Evolutionary conservation across 805 yeast species (phyloP), one percentile per base, ranked within the genome.

Genomic region (Yarrowia divulgata): DNA sequence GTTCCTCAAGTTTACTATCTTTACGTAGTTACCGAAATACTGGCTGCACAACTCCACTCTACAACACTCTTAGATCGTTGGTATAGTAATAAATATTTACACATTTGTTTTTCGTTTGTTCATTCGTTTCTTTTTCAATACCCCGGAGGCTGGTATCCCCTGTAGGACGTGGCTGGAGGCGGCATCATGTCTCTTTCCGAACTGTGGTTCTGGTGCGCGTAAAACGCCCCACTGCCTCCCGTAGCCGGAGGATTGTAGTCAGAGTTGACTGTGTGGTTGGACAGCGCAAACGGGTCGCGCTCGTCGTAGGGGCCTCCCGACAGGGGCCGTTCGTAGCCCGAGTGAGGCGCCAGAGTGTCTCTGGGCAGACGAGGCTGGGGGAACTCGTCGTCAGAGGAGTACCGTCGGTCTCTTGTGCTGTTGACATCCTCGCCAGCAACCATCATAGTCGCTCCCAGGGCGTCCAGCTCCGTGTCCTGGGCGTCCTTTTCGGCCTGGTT

Each of bases 381-480:
- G 55, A 63, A 63, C 32, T 48, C 68, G 35, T 63, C 68, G 46
- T 60, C 66, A 4, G 57, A 63, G 9, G 68, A 63, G 48, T 63
- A 48, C 18, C 57, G 66, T 34, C 66, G 40, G 14, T 34, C 12
- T 13, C n/a, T 18, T 39, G 16, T 39, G 13, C 52, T 12, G 42
- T 60, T n/a, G 34, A 60, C 66, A 8, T 60, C 66, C 10, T 60
- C 66, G 3, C 68, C 68, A 2, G 48, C 37, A 1, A 63, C 68
- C 55, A 48, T 49, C 68, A 63, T 48, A 29, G 74, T 71, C 75
- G 89, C 90, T 40, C 93, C 93, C 67, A 90, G 82, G 1, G 90
- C 94, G 76, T 87, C 87, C 72, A 90, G 83, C 78, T 90, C 94
- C 71, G 88, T 81, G 71, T 84, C 88, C 16, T 42, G 54, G 14